These are phyloP conservation scores for Neopestalotiopsis sp. DNA, from an alignment of 2,329 filamentous ascomycete species.

Conservation along the genomic window DNA sequence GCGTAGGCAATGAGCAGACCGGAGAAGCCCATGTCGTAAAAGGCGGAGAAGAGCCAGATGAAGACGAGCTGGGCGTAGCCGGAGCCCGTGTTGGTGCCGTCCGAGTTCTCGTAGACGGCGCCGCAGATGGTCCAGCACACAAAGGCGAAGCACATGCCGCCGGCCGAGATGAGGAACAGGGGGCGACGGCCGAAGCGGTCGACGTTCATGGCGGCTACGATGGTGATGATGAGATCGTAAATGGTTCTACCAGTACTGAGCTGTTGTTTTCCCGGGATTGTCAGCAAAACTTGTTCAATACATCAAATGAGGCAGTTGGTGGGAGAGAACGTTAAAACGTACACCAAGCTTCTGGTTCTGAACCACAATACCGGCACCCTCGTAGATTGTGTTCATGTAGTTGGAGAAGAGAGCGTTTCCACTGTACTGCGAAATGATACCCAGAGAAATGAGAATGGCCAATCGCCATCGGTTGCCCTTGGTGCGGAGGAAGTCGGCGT, in stretches of 20 bases:
- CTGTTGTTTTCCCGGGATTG: constrained; percentile 30
- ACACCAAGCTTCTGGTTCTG: constrained; percentile 61
- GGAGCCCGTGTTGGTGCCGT: constrained; percentile 46
- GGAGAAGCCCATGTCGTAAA: constrained; percentile 65
- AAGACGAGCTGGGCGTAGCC: constrained; percentile 61
- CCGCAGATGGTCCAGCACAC: constrained; percentile 57
- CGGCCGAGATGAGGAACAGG: constrained; percentile 49
- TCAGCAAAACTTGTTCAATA: constrained; percentile 19
- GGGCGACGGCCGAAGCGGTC: constrained; percentile 58
- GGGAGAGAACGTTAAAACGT: constrained; percentile 25
- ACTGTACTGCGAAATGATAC: constrained; percentile 71
- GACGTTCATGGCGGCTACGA: constrained; percentile 55
- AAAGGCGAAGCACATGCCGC: constrained; percentile 54
- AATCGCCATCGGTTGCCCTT: constrained; percentile 69
- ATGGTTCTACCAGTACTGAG: constrained; percentile 63
- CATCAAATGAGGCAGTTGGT: neutral
- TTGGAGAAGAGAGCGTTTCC: constrained; percentile 72
- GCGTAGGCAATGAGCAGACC: constrained; percentile 63
- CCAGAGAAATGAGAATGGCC: constrained; percentile 65
- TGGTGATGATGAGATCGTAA: constrained; percentile 61
- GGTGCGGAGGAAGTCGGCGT: constrained; percentile 65
- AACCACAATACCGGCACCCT: constrained; percentile 62
- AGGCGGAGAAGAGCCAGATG: constrained; percentile 63
- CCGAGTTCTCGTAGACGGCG: constrained; percentile 54
- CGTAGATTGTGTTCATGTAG: constrained; percentile 68